These are phyloP conservation scores for Penicillium concentricum DNA, from an alignment of 2,329 filamentous ascomycete species.

Conservation along the genomic window DNA sequence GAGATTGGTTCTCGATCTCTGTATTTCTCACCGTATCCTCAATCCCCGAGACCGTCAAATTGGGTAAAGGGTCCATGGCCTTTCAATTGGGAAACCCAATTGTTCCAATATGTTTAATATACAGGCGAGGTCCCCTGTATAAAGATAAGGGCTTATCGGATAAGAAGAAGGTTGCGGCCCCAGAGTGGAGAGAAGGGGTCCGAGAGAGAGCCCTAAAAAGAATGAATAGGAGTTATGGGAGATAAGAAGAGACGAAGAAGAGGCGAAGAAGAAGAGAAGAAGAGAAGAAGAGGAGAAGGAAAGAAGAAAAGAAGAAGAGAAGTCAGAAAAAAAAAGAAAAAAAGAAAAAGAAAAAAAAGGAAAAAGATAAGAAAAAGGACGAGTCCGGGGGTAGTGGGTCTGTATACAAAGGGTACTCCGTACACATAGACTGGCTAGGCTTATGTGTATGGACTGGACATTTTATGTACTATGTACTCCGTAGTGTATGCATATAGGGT, in stretches of 20 bases:
- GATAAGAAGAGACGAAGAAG: conserved; percentile 8
- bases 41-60: background rate
- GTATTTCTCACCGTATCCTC: background rate
- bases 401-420: too few species aligned
- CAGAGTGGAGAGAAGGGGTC: conserved; percentile 2
- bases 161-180: conserved; percentile 3
- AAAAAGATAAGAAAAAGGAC: conserved; percentile 8
- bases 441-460: too few species aligned
- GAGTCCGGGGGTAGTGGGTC: conserved; percentile 20
- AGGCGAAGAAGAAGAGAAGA: conserved; percentile 2
- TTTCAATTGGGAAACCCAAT: background rate
- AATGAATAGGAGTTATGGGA: background rate
- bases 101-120: background rate
- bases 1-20: conserved; percentile 2
- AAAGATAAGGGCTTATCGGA: conserved; percentile 14
- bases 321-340: conserved; percentile 14
- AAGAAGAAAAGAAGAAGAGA: conserved; percentile 7
- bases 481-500: background rate
- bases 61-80: conserved; percentile 15
- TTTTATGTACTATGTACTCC: too few species aligned
- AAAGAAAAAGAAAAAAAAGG: conserved; percentile 1
- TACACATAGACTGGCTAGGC: too few species aligned
- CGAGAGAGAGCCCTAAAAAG: conserved; percentile 5
- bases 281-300: too few species aligned
- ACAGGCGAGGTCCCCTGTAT: background rate